Conservation (phyloP, 257 asterid species). For the Lavandula angustifolia region DNA sequence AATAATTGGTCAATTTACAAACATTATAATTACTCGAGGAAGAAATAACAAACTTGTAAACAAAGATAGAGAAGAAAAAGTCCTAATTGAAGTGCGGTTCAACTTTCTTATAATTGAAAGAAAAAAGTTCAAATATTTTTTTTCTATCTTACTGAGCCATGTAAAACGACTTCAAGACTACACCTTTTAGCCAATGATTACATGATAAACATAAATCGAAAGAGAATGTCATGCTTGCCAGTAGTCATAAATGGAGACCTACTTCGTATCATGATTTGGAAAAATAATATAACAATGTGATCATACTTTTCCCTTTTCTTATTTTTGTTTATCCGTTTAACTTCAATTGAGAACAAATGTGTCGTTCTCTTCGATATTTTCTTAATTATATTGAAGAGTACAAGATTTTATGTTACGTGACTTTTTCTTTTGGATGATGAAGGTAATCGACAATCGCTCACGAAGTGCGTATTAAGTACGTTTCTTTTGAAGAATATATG, state of each 20-base stretch:
- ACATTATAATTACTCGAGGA: not conserved
- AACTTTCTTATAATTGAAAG: not conserved
- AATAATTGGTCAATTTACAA: not conserved
- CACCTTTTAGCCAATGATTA: not conserved
- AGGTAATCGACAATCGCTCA: too few relatives aligned
- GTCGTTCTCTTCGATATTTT: not conserved
- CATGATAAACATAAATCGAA: conserved; percentile 6
- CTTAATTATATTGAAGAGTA: not conserved
- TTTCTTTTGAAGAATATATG: too few relatives aligned
- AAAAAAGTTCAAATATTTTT: too few relatives aligned
- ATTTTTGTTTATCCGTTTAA: not conserved
- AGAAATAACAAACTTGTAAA: not conserved
- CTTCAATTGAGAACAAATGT: not conserved
- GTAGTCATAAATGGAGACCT: conserved; percentile 35
- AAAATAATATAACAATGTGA: conserved; percentile 14
- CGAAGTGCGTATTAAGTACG: too few relatives aligned
- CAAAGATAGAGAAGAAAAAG: not conserved
- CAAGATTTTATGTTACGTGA: too few relatives aligned
- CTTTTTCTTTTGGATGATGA: too few relatives aligned
- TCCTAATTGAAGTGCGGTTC: not conserved
- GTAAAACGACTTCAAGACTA: not conserved
- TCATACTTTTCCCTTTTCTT: conserved; percentile 16
- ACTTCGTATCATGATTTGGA: conserved; percentile 32
- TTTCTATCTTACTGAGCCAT: not conserved
- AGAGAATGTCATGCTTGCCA: not conserved